phyloP scores from a whole-genome alignment of 2,329 filamentous ascomycete species.

The Didymella arachidicola region DNA sequence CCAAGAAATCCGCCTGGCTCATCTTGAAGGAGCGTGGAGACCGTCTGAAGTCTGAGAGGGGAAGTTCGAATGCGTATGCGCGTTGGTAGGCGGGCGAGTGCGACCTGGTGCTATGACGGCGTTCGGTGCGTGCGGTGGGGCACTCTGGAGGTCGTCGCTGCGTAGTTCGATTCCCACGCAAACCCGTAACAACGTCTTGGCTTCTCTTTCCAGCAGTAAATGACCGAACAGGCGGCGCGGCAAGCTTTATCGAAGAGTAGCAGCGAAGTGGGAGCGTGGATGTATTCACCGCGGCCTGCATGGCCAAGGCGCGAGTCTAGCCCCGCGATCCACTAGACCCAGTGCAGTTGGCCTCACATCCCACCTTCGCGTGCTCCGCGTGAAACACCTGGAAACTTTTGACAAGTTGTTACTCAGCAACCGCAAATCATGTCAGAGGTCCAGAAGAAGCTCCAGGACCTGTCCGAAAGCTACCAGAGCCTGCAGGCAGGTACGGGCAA shows the following conservation, averaged over 20 bases:
- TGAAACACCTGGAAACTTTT: slow-evolving; percentile 28
- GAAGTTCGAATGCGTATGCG: slow-evolving; percentile 7
- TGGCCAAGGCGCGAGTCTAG: slow-evolving; percentile 22
- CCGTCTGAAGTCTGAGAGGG: neutral
- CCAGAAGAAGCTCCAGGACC: slow-evolving; percentile 79
- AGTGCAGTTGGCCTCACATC: slow-evolving; percentile 32
- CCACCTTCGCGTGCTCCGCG: slow-evolving; percentile 34
- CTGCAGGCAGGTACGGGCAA: slow-evolving; percentile 74
- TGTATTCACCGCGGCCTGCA: slow-evolving; percentile 10
- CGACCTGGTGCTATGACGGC: slow-evolving; percentile 20
- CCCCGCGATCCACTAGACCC: slow-evolving; percentile 34
- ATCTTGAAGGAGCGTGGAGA: slow-evolving; percentile 57
- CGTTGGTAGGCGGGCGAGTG: slow-evolving; percentile 18
- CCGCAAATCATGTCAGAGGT: slow-evolving; percentile 58
- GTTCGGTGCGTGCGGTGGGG: slow-evolving; percentile 23
- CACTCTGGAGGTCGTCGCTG: neutral
- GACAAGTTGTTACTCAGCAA: slow-evolving; percentile 37
- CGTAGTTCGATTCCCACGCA: neutral
- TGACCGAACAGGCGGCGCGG: neutral
- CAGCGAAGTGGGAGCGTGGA: slow-evolving; percentile 10
- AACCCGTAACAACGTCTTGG: neutral
- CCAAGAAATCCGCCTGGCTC: slow-evolving; percentile 97
- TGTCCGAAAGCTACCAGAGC: slow-evolving; percentile 87
- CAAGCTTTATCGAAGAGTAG: slow-evolving; percentile 7
- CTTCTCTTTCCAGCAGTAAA: slow-evolving; percentile 1